Evolutionary conservation across 129 eudicot species (phyloP), one percentile per base, ranked within the genome.

Genomic region (Saposhnikovia divaricata): DNA sequence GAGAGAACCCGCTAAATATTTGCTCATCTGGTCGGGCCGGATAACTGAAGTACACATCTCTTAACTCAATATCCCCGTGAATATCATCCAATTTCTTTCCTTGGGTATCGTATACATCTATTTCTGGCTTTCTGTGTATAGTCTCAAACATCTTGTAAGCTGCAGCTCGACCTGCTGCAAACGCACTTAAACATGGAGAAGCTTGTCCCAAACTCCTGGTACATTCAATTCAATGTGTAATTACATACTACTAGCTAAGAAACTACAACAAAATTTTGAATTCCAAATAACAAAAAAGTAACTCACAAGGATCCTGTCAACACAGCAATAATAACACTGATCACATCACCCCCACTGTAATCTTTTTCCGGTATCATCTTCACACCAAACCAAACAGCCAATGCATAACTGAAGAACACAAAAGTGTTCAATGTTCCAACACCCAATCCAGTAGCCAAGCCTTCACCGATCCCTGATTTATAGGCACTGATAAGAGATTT

Each of bases 101-200:
- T 8, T 55, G 81, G 68, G 88, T 85, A 85, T 90, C 93, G 2
- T 80, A 92, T 34, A 93, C 86, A 63, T 92, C 97, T 84, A 92
- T 92, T 39, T 82, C 88, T 27, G 97, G 96, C 79, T 88, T 90
- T 81, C 96, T 85, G 38, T 84, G 83, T 79, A 92, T 90, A 18
- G 97, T 90, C 80, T 90, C 97, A 80, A 92, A 90, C 97, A 92
- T 92, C 89, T 90, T 92, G 89, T 40, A 92, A 13, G 96, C 97
- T 78, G 97, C 97, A 46, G 97, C 96, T 74, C 81, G 85, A 9
- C 97, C 97, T 28, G 97, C 93, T 70, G 96, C 90, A 83, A 92
- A 90, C 68, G 97, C 97, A 77, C 87, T 87, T 82, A 90, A 80
- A 85, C 96, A 88, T 12, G 97, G 97, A 84, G 97, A 85, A 42